Percentiles rank a stretch among this genome's conserved stretches.
phyloP scores from a whole-genome alignment of 108 stramenopile species.

The Skeletonema grethae region DNA sequence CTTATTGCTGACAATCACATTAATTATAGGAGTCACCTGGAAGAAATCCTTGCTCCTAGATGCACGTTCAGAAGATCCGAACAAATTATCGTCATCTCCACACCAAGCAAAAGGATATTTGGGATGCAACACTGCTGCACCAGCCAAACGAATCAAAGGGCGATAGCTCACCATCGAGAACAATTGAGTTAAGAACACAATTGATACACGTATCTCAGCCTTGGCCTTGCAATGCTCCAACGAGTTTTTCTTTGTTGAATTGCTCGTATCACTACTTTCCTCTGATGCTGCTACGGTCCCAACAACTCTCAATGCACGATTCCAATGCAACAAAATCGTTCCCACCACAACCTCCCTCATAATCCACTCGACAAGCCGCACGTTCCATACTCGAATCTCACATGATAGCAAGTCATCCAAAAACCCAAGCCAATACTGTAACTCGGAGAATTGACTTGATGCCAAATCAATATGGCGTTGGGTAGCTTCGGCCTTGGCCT shows the following conservation, averaged over 20 bases:
- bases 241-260: constrained; percentile 7
- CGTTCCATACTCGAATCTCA: constrained; percentile 70
- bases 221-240: constrained; percentile 30
- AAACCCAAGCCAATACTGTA: constrained; percentile 72
- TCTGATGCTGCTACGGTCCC: neutral
- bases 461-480: constrained; percentile 59
- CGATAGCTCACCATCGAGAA: constrained; percentile 41
- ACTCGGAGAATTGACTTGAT: constrained; percentile 42
- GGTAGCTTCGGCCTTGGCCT: constrained; percentile 55
- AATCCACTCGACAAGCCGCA: constrained; percentile 70
- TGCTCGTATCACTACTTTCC: neutral
- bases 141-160: constrained; percentile 32
- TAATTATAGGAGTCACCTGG: constrained; percentile 6
- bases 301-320: constrained; percentile 29
- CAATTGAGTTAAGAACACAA: constrained; percentile 41
- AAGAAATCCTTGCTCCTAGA: constrained; percentile 6
- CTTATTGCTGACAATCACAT: neutral
- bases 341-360: constrained; percentile 66
- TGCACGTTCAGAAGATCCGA: neutral
- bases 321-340: constrained; percentile 43
- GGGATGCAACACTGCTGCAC: constrained; percentile 26
- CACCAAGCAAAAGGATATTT: constrained; percentile 30
- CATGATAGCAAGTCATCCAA: constrained; percentile 79
- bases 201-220: constrained; percentile 39
- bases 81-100: constrained; percentile 9